A percentile compares a stretch with the other conserved stretches of the same genome.
These are phyloP conservation scores for Nigrograna mackinnonii DNA, from an alignment of 2,329 filamentous ascomycete genomes.

Conservation along the genomic window DNA sequence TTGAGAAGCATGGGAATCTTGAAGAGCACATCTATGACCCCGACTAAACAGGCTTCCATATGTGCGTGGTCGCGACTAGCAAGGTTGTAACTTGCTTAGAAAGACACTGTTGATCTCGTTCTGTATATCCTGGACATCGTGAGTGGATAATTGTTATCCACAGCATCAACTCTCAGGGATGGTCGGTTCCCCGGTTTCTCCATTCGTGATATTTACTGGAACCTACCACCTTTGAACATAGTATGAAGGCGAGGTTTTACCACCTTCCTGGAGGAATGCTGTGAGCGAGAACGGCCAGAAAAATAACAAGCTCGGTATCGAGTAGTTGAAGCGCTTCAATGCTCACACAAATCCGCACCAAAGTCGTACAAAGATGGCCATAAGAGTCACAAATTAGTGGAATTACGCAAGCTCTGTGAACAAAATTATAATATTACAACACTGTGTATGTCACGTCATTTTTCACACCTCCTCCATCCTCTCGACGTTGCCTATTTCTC, in stretches of 20 bases:
- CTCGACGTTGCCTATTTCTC: constrained; percentile 5
- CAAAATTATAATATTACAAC: constrained; percentile 6
- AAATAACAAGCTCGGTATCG: constrained; percentile 31
- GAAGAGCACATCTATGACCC: constrained; percentile 9
- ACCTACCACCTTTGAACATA: constrained; percentile 1
- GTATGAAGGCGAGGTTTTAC: constrained; percentile 4
- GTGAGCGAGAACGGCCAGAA: constrained; percentile 37
- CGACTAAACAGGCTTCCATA: constrained; percentile 9
- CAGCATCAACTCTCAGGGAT: constrained; percentile 3
- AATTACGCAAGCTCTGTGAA: constrained; percentile 3
- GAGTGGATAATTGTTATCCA: constrained; percentile 9
- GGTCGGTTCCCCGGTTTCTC: constrained; percentile 4
- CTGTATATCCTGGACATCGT: constrained; percentile 3
- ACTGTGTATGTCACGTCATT: constrained; percentile 2
- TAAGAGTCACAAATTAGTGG: background rate
- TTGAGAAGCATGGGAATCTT: constrained; percentile 3
- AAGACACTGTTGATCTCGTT: background rate
- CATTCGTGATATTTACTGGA: constrained; percentile 9
- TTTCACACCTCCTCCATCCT: constrained; percentile 2
- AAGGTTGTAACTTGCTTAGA: constrained; percentile 7
- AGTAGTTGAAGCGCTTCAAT: constrained; percentile 40
- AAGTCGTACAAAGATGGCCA: constrained; percentile 21
- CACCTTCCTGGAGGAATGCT: constrained; percentile 1
- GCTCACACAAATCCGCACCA: constrained; percentile 21
- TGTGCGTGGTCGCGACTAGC: constrained; percentile 2